Conservation (phyloP, 2,329 filamentous ascomycete species). For the Sclerotinia spermophila region DNA sequence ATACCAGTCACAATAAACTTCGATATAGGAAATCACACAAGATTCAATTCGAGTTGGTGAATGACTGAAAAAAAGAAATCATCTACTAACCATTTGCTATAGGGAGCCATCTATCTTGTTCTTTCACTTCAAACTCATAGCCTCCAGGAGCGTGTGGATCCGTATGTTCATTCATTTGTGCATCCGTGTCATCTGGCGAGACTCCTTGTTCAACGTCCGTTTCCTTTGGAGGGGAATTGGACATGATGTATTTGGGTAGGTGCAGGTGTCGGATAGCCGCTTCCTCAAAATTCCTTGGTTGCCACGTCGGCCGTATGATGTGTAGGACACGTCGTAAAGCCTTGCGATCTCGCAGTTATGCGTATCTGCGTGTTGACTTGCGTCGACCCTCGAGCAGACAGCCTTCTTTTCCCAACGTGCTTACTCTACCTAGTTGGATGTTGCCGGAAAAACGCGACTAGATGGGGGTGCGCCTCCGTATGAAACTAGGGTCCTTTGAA, state of each 20-base stretch:
- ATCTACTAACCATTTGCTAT: conserved; percentile 97
- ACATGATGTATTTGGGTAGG: conserved; percentile 78
- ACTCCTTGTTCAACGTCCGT: conserved; percentile 83
- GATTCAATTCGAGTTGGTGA: conserved; percentile 49
- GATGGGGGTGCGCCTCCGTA: conserved; percentile 25
- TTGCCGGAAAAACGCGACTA: conserved; percentile 30
- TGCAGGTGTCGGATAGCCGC: conserved; percentile 40
- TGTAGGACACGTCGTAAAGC: conserved; percentile 28
- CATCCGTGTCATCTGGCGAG: conserved; percentile 86
- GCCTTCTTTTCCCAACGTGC: conserved; percentile 27
- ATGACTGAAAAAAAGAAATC: conserved; percentile 22
- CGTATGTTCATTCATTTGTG: conserved; percentile 74
- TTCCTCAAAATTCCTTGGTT: conserved; percentile 35
- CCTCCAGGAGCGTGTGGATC: conserved; percentile 45
- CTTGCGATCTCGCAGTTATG: conserved; percentile 27
- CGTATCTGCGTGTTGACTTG: conserved; percentile 24
- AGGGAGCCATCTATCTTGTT: conserved; percentile 98
- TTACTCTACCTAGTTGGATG: conserved; percentile 28
- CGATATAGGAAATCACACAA: conserved; percentile 44
- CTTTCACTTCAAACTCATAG: conserved; percentile 98
- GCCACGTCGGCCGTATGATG: conserved; percentile 34
- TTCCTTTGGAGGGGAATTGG: conserved; percentile 90
- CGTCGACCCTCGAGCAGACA: conserved; percentile 31
- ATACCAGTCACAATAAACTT: conserved; percentile 44
- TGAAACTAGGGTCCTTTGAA: conserved; percentile 24